Conservation (phyloP, 139 green algal genomes). For the Zygnema cylindricum region DNA sequence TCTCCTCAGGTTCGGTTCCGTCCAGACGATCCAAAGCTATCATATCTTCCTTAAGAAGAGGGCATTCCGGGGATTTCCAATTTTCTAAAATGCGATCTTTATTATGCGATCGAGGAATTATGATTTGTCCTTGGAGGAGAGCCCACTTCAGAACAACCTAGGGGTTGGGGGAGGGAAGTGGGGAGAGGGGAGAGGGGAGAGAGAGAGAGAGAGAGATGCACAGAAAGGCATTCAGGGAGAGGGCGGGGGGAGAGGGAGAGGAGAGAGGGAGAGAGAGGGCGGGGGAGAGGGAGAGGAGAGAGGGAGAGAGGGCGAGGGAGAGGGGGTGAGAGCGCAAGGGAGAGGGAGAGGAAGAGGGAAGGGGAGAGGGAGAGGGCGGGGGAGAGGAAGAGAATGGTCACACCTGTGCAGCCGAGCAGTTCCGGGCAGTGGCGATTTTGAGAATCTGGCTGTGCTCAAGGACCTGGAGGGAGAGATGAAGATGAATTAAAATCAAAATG, state of each 20-base stretch:
- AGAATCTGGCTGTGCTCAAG: not conserved
- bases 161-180: not conserved
- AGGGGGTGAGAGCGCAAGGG: too few relatives aligned
- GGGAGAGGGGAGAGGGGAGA: not conserved
- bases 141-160: slow-evolving; percentile 46
- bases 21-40: slow-evolving; percentile 11
- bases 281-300: not conserved
- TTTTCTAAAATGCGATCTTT: slow-evolving; percentile 31
- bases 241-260: not conserved
- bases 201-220: not conserved
- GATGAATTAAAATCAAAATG: too few relatives aligned
- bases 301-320: too few relatives aligned
- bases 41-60: slow-evolving; percentile 1
- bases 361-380: too few relatives aligned
- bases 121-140: slow-evolving; percentile 24
- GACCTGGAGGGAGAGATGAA: too few relatives aligned
- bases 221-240: not conserved
- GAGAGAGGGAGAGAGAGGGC: not conserved
- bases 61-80: not conserved
- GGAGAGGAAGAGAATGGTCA: too few relatives aligned
- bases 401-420: not conserved
- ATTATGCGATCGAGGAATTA: slow-evolving; percentile 34
- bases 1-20: not conserved
- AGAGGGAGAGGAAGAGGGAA: not conserved
- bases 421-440: not conserved